Base-by-base conservation (phyloP, 768 basidiomycete genomes). In the Suillus alpinus region DNA sequence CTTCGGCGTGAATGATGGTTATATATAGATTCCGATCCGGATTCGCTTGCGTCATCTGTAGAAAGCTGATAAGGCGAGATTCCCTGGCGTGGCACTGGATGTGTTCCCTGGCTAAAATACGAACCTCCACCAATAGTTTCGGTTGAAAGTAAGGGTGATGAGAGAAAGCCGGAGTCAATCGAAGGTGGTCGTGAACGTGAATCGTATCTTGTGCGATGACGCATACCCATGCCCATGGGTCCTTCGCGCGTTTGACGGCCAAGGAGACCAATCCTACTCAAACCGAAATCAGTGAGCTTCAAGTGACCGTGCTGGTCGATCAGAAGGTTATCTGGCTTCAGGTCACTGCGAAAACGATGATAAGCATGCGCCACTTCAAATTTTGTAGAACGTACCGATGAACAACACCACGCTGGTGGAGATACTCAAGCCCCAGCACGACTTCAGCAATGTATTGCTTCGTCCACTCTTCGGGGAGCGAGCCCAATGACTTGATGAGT, bases 301-400 rank as follows among this genome's bases (percentile, higher is more conserved):
- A 99, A 80, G 74, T 99, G 97, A 18, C 97, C 97, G 67, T 95
- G 89, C 53, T 92, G 85, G 75, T 99, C 96, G 68, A 99, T 98
- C 41, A 99, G 89, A 43, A 99, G 78, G 70, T 99, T 99, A 77
- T 99, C 97, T 14, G 97, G 97, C 72, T 98, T 98, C 62, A 98
- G 76, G 71, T 98, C 97, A 78, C 97, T 97, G 40, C 13, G 31
- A 9, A 56, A 32, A 46, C 23, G 2, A 49, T 13, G 56, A 58
- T 60, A 13, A 68, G 37, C n/a, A 56, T 20, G n/a, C 20, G 1
- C 4, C 14, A 18, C 16, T 23, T 4, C 0, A 34, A 18, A 13
- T 12, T 4, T 46, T 34, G n/a, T 29, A 36, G 34, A 55, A 61
- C 88, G 65, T 69, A 95, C 96, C 96, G 93, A 82, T 99, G 97